A percentile compares a stretch with the other conserved stretches of the same genome.
Evolutionary conservation across 129 eudicot genomes (phyloP).

Genomic region (Deinandra increscens): DNA sequence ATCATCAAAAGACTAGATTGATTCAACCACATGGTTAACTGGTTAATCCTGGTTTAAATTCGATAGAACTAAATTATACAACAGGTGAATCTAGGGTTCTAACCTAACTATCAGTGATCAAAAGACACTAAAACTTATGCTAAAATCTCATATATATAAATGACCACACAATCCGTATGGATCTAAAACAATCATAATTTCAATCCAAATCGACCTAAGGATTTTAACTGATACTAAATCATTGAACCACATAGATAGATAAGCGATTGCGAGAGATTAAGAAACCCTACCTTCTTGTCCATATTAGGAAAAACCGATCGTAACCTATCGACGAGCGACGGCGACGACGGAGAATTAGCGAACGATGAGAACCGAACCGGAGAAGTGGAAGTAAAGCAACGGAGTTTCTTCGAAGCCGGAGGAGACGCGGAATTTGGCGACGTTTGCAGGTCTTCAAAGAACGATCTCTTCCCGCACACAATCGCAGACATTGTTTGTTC

Average conservation of each 20-base stretch:
- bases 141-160: too few species aligned
- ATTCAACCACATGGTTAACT: neutral
- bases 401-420: constrained; percentile 35
- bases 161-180: too few species aligned
- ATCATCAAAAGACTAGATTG: neutral
- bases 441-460: constrained; percentile 39
- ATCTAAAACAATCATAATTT: neutral
- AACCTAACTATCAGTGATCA: neutral
- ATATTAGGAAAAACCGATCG: constrained; percentile 31
- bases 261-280: neutral
- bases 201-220: neutral
- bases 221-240: neutral
- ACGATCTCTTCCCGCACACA: constrained; percentile 50
- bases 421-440: constrained; percentile 37
- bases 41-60: neutral
- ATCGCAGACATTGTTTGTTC: constrained; percentile 45
- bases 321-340: constrained; percentile 35
- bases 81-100: neutral
- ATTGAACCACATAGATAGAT: neutral
- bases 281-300: constrained; percentile 31
- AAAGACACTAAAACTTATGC: neutral
- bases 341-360: constrained; percentile 30
- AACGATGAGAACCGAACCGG: constrained; percentile 40
- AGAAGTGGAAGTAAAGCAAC: constrained; percentile 33
- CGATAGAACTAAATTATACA: neutral